Base-by-base conservation (phyloP, 139 green algal genomes). In the Haematococcus sp. region DNA sequence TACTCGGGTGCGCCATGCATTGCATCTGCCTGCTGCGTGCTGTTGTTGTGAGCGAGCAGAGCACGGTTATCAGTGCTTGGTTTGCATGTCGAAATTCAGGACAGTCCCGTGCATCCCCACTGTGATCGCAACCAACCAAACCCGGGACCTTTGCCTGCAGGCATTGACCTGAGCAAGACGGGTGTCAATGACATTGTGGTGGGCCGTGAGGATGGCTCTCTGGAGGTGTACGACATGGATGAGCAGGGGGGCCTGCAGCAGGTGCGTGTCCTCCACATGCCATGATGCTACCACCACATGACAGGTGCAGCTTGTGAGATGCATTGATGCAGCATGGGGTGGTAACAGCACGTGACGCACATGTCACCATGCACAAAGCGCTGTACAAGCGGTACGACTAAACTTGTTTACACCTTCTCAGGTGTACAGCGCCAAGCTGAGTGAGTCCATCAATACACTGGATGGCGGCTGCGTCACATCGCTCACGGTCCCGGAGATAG, bases 191-290 rank as follows among this genome's bases (percentile, higher is more conserved):
- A 93, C 74, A 87, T 95, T 16, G 83, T 90, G n/a, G 73, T 95
- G 23, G 88, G 85, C 5, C 82, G 87, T 4, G 88, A 93, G 61
- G 85, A 93, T 68, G 90, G 90, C 28, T 61, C n/a, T 0, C 54
- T 95, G 51, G 90, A 95, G 76, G 72, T 95, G 19, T 91, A 88
- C 64, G 83, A 85, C 55, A 30, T 91, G 65, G 87, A 92, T 77
- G 76, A 85, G 56, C 31, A 68, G 19, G 84, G 84, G 13, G 61
- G 77, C 65, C 84, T 87, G 35, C 51, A 84, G 59, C 76, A 87
- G 73, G 76, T 87, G 58, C 1, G 74, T 7, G 40, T 7, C n/a
- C n/a, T n/a, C n/a, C n/a, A n/a, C n/a, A n/a, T n/a, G n/a, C n/a
- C n/a, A n/a, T n/a, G n/a, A n/a, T n/a, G n/a, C n/a, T n/a, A n/a